Conservation (phyloP, 768 basidiomycete species). For the Suillus ampliporus region DNA sequence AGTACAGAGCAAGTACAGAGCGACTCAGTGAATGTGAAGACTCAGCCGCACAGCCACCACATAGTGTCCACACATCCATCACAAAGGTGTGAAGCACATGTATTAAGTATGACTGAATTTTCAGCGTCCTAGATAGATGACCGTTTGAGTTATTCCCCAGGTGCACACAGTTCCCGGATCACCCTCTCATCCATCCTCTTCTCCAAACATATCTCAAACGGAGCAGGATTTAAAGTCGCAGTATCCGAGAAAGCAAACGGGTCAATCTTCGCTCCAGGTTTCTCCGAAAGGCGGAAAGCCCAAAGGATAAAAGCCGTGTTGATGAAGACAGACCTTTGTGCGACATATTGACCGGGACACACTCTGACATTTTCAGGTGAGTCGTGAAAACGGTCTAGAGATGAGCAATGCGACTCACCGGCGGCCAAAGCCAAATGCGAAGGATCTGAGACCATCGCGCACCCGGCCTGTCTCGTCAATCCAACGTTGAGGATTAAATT, state of each 20-base stretch:
- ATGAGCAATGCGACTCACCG: constrained; percentile 22
- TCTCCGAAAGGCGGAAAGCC: constrained; percentile 59
- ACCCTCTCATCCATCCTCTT: constrained; percentile 38
- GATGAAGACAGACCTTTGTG: constrained; percentile 57
- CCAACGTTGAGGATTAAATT: constrained; percentile 62
- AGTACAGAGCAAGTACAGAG: neutral
- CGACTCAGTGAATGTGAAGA: too few relatives aligned
- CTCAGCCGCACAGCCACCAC: neutral
- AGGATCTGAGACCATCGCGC: constrained; percentile 34
- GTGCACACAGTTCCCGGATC: constrained; percentile 6
- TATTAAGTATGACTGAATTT: neutral
- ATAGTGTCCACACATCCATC: neutral
- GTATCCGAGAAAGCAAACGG: constrained; percentile 63
- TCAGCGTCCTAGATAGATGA: neutral
- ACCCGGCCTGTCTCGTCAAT: constrained; percentile 33
- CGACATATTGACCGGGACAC: constrained; percentile 59
- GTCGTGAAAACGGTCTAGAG: neutral
- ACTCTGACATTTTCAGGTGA: constrained; percentile 38
- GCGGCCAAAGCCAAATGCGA: constrained; percentile 43
- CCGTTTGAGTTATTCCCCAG: neutral
- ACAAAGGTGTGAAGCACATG: too few relatives aligned
- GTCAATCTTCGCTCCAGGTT: constrained; percentile 59
- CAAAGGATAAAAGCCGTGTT: constrained; percentile 66
- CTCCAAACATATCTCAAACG: constrained; percentile 60
- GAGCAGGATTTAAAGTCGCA: constrained; percentile 60